A percentile compares a stretch with the other conserved stretches of the same genome.
Conservation (phyloP, 306 rosid species). For the Geum urbanum region DNA sequence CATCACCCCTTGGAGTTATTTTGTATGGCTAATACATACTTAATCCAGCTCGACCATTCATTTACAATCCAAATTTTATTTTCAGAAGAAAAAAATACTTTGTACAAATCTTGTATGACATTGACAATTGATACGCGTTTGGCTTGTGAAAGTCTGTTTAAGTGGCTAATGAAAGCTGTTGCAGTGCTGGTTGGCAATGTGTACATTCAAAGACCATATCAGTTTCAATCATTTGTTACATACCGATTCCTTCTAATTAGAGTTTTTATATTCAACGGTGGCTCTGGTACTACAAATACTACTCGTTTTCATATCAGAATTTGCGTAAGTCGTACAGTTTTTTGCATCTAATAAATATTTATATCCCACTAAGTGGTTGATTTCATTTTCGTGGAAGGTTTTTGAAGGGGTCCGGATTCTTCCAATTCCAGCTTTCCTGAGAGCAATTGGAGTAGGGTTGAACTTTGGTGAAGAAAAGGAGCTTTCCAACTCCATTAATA, state of each 20-base stretch:
- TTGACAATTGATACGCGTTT: not conserved
- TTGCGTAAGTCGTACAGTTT: constrained; percentile 3
- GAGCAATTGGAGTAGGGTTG: constrained; percentile 43
- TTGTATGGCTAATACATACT: not conserved
- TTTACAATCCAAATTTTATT: not conserved
- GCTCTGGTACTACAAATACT: not conserved
- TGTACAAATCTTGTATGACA: not conserved
- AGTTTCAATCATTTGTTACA: constrained; percentile 8
- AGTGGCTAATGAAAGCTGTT: constrained; percentile 21
- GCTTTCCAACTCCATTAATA: constrained; percentile 1
- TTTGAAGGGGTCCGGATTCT: constrained; percentile 34
- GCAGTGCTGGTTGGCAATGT: constrained; percentile 19
- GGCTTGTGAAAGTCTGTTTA: not conserved
- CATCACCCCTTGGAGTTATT: not conserved
- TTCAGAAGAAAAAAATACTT: not conserved
- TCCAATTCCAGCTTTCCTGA: constrained; percentile 42
- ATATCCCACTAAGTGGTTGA: constrained; percentile 19
- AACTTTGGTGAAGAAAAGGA: constrained; percentile 29
- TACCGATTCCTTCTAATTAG: not conserved
- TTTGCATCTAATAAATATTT: constrained; percentile 1
- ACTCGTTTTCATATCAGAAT: not conserved
- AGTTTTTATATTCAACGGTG: not conserved
- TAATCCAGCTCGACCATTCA: not conserved
- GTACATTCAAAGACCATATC: constrained; percentile 10
- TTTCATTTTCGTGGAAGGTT: constrained; percentile 74